Evolutionary conservation across 2,329 filamentous ascomycete species (phyloP), one percentile per base, ranked within the genome.

Genomic region (Grosmannia serpens): DNA sequence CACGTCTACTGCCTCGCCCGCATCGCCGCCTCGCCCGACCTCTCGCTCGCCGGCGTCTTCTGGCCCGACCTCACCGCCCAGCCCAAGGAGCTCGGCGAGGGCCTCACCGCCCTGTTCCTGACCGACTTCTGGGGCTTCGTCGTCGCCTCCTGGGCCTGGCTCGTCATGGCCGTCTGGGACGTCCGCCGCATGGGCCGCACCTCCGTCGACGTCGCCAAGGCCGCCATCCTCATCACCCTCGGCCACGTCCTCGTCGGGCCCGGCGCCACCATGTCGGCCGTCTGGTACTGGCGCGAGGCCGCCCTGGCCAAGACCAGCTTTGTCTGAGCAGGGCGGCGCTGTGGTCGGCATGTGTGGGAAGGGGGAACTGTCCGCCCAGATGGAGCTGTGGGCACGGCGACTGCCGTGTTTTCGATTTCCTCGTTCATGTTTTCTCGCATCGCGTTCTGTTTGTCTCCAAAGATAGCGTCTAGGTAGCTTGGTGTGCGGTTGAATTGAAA

Each of bases 261-360:
- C 4, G 59, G 59, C 13, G 55, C 59, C 35, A 31, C 59, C 17
- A 35, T 61, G 44, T 54, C 59, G 4, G 54, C 55, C 3, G 51
- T 61, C 9, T 61, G 59, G 59, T 59, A 61, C 57, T 61, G 59
- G 59, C 26, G 59, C 22, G 59, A 61, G 20, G n/a, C 17, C 1
- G 44, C n/a, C 3, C 26, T 60, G 22, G 55, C 59, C 24, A 58
- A 56, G 56, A 60, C 59, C 11, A 17, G 7, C 46, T 60, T 60
- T 55, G 22, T n/a, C 2, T 13, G 41, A 29, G 51, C n/a, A n/a
- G n/a, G n/a, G n/a, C n/a, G n/a, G n/a, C n/a, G n/a, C n/a, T n/a
- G n/a, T n/a, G n/a, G n/a, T n/a, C n/a, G 31, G 31, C 9, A 20
- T 15, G 20, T 20, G 38, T 17, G 38, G 10, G 46, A 4, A 24